A percentile compares a stretch with the other conserved stretches of the same genome.
These are phyloP conservation scores for Xylariaceae sp. DNA, from an alignment of 2,329 filamentous ascomycete genomes.

Conservation along the genomic window DNA sequence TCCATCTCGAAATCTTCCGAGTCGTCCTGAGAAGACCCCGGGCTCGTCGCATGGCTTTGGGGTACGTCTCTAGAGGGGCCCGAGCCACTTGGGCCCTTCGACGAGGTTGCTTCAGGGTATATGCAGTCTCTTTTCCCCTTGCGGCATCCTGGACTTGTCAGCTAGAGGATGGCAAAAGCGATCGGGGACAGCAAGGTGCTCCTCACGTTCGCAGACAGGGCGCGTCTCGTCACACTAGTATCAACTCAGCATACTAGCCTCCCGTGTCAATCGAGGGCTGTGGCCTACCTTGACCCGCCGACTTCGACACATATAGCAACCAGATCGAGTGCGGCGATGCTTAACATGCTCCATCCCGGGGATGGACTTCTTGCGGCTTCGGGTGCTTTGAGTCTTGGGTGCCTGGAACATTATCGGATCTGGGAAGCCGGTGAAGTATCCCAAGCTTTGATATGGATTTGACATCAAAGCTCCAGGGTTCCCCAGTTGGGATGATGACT, in stretches of 20 bases:
- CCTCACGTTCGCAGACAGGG: conserved; percentile 73
- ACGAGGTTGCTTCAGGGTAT: conserved; percentile 65
- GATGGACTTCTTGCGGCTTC: conserved; percentile 44
- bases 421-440: conserved; percentile 43
- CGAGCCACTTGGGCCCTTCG: conserved; percentile 30
- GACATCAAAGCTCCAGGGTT: conserved; percentile 27
- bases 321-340: conserved; percentile 85
- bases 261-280: background rate
- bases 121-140: conserved; percentile 88
- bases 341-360: conserved; percentile 67
- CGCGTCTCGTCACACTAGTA: conserved; percentile 82
- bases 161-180: conserved; percentile 5
- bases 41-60: conserved; percentile 36
- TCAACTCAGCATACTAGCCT: conserved; percentile 18
- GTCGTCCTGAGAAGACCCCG: conserved; percentile 47
- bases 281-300: conserved; percentile 70
- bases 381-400: conserved; percentile 34
- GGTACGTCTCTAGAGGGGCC: conserved; percentile 31
- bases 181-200: conserved; percentile 4
- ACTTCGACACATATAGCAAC: conserved; percentile 85
- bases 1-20: conserved; percentile 38
- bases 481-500: conserved; percentile 22
- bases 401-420: conserved; percentile 42
- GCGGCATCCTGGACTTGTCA: conserved; percentile 59
- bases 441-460: conserved; percentile 37